Percentiles rank a stretch among this genome's conserved stretches.
These are phyloP conservation scores for Immersiporthe knoxdaviesiana DNA, from an alignment of 2,329 filamentous ascomycete species.

Conservation along the genomic window DNA sequence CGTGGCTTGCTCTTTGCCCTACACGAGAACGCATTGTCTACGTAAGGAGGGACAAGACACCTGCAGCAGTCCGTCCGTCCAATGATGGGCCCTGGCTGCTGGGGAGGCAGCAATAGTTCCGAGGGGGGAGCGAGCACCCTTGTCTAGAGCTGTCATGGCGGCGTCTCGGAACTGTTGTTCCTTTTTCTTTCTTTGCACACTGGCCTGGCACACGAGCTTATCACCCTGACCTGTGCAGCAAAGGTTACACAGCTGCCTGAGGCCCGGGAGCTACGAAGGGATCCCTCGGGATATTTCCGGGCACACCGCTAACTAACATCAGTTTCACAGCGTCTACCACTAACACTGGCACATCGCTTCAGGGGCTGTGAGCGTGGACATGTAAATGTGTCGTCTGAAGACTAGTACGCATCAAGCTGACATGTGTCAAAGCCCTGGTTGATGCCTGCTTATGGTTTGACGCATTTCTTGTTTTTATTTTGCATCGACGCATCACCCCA, in stretches of 20 bases:
- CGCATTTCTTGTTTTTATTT: neutral
- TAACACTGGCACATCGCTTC: neutral
- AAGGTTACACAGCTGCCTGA: too few relatives aligned
- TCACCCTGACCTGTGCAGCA: neutral
- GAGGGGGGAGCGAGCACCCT: neutral
- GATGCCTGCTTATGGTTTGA: neutral
- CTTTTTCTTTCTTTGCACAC: too few relatives aligned
- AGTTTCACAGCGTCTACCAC: neutral
- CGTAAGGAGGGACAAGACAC: neutral
- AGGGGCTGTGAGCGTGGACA: neutral
- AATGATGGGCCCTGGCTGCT: neutral
- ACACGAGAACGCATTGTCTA: slow-evolving; percentile 11
- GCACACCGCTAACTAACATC: neutral
- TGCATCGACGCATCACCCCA: neutral
- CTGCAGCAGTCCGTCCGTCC: slow-evolving; percentile 11
- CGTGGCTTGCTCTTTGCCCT: slow-evolving; percentile 14
- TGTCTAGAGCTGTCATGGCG: neutral
- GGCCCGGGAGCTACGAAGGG: neutral
- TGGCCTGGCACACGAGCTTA: neutral
- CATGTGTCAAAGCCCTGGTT: neutral
- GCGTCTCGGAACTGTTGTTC: neutral
- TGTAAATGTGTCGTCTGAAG: neutral
- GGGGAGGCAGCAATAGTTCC: neutral
- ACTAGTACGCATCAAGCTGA: neutral
- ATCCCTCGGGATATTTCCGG: neutral